Percentiles rank a stretch among this genome's conserved stretches.
phyloP scores from a whole-genome alignment of 495 filamentous ascomycete genomes.

The Podospora pseudoanserina region DNA sequence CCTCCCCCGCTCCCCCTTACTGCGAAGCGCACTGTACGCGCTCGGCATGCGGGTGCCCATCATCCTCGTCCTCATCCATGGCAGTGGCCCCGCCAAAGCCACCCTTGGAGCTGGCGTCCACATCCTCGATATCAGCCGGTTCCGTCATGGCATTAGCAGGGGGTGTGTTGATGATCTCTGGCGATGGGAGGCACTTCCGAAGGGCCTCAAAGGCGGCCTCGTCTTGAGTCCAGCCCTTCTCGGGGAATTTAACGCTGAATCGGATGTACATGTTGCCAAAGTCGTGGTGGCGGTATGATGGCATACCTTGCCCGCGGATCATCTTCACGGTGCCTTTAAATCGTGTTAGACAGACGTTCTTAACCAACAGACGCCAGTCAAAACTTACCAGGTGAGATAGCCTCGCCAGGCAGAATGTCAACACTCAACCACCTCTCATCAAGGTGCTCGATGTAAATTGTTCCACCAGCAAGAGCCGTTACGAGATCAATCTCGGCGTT shows the following conservation, averaged over 20 bases:
- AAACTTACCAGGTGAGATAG: slow-evolving; percentile 83
- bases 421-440: slow-evolving; percentile 95
- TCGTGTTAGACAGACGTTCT: slow-evolving; percentile 17
- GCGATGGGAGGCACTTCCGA: slow-evolving; percentile 75
- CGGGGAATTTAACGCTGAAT: slow-evolving; percentile 96
- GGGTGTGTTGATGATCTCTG: slow-evolving; percentile 55
- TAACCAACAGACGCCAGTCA: background rate
- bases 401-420: slow-evolving; percentile 85
- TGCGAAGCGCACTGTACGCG: slow-evolving; percentile 97
- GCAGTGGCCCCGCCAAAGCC: slow-evolving; percentile 57
- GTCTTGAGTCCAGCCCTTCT: slow-evolving; percentile 57
- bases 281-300: slow-evolving; percentile 92
- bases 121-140: slow-evolving; percentile 73
- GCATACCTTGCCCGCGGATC: slow-evolving; percentile 97
- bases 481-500: slow-evolving; percentile 93
- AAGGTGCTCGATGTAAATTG: slow-evolving; percentile 88
- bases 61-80: slow-evolving; percentile 73
- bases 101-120: slow-evolving; percentile 70
- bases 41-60: slow-evolving; percentile 72
- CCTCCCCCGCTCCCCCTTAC: slow-evolving; percentile 64
- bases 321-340: slow-evolving; percentile 79
- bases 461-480: slow-evolving; percentile 87
- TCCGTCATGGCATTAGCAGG: slow-evolving; percentile 85
- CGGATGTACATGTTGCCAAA: slow-evolving; percentile 95
- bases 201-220: slow-evolving; percentile 59